Base-by-base conservation (phyloP, 352 stramenopile species). In the Phytophthora europaea region DNA sequence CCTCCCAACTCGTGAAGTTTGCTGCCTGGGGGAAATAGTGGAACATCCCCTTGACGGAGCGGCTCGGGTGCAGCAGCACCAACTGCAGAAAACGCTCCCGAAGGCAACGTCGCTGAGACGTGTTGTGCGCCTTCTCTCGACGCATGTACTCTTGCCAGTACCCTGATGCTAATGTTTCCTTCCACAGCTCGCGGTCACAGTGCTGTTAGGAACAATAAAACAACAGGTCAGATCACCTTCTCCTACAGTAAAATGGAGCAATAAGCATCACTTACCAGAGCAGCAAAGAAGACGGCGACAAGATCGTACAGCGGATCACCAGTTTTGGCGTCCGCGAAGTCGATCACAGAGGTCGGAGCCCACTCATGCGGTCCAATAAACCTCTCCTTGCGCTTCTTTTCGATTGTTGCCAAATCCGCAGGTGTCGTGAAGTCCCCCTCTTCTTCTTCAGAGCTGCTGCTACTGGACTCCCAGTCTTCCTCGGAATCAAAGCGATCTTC, bases 231-330 rank as follows among this genome's bases (percentile, higher is more conserved):
- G 61, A 74, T 20, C 23, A 54, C 13, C 6, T 36, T 10, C 54
- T 43, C 16, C 20, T 12, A 61, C 4, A 31, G 28, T 22, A 15
- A 67, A 48, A 36, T 56, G 60, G 61, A 45, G 10, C 50, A 45
- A 47, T 26, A 16, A 20, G 20, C 36, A 40, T 10, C 13, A 71
- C 86, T 64, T 79, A 97, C 90, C 82, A 97, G 59, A 34, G 85
- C 82, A 20, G 87, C 82, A 66, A 95, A 94, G 64, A 95, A 90
- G 26, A 97, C 69, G 7, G 90, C 86, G 12, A 96, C 81, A 23
- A 97, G 77, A 57, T 97, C 91, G 67, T 94, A 97, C 15, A 97
- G 57, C 56, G 90, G 89, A 70, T 97, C 91, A 26, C 90, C 91
- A 0, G 82, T 92, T 83, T 96, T 96, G 67, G 85, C 78, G 68